phyloP scores from a whole-genome alignment of 129 eudicot species.

The Heracleum sosnowskyi region DNA sequence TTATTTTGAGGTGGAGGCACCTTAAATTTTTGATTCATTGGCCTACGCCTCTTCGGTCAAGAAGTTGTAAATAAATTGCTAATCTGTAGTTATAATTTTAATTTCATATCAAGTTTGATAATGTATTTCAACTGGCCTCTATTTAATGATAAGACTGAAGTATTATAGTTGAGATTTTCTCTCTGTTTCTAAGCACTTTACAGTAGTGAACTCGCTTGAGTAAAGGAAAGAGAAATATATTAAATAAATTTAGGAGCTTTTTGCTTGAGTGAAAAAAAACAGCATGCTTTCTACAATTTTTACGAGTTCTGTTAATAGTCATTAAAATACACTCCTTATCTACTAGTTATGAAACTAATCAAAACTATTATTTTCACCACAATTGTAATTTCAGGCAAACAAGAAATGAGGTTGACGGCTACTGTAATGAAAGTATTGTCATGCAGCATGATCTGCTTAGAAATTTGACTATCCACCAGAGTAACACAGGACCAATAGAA shows the following conservation, averaged over 20 bases:
- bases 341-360: background rate
- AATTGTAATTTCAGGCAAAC: background rate
- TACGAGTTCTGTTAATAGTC: too few species aligned
- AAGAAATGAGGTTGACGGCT: slow-evolving; percentile 26
- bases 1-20: too few species aligned
- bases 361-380: background rate
- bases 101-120: too few species aligned
- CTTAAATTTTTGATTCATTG: too few species aligned
- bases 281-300: too few species aligned
- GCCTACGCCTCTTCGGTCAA: background rate
- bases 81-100: background rate
- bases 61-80: background rate
- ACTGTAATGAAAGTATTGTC: slow-evolving; percentile 32
- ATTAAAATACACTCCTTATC: background rate
- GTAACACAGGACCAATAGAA: slow-evolving; percentile 23
- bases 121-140: background rate
- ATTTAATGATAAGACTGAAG: background rate
- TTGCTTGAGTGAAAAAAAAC: too few species aligned
- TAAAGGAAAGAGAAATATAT: too few species aligned
- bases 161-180: background rate
- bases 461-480: slow-evolving; percentile 30
- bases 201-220: background rate
- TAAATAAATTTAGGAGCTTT: too few species aligned
- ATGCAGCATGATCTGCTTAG: slow-evolving; percentile 49
- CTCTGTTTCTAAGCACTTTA: background rate